Conservation (phyloP, 2,329 filamentous ascomycete genomes). For the Phaeophleospora eucalypticola region DNA sequence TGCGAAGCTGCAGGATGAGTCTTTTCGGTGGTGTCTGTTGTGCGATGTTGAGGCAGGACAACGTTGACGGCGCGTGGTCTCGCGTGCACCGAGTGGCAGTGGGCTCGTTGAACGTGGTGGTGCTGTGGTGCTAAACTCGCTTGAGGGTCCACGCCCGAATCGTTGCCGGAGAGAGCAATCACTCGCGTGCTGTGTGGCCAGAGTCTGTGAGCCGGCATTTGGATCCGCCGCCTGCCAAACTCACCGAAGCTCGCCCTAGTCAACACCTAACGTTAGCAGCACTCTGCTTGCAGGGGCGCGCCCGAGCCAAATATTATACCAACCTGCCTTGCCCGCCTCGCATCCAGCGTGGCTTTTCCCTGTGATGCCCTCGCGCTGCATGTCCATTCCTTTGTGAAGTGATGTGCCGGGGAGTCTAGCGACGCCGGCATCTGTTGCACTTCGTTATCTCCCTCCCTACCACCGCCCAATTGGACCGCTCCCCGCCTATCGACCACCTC, state of each 20-base stretch:
- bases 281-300: neutral
- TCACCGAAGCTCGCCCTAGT: neutral
- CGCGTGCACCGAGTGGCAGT: no score
- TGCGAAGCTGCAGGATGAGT: no score
- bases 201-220: neutral
- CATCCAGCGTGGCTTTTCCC: neutral
- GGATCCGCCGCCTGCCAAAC: neutral
- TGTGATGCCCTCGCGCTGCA: constrained; percentile 9
- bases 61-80: neutral
- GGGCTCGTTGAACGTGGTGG: no score
- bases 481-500: neutral
- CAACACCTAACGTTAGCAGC: no score
- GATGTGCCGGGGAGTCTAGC: constrained; percentile 8
- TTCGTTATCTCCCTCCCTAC: constrained; percentile 1
- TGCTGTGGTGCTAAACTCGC: no score
- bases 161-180: neutral
- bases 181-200: neutral
- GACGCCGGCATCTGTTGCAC: constrained; percentile 1
- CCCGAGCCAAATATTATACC: neutral
- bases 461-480: constrained; percentile 5
- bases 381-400: constrained; percentile 12
- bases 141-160: no score
- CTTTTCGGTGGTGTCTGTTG: no score
- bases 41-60: neutral
- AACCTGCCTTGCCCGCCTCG: constrained; percentile 1